These are phyloP conservation scores for Closterium sp. DNA, from an alignment of 139 green algal species.

Conservation along the genomic window DNA sequence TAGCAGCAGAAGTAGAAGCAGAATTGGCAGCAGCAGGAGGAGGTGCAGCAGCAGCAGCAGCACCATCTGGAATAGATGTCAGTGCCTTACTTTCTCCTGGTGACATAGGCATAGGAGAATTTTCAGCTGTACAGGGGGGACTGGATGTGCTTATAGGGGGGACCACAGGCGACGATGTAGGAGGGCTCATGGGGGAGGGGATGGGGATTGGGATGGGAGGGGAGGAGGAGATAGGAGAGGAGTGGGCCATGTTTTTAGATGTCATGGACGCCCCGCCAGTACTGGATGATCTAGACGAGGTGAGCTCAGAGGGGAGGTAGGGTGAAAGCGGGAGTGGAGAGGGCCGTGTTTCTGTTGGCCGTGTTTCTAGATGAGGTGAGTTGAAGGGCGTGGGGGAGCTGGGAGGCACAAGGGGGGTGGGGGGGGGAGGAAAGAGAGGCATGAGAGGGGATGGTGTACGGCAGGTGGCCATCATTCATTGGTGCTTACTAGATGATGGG, in stretches of 20 bases:
- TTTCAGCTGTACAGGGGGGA: neutral
- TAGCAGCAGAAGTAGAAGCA: neutral
- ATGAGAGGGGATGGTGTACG: neutral
- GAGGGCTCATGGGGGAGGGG: neutral
- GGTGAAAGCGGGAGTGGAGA: neutral
- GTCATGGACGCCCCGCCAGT: neutral
- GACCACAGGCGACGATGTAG: neutral
- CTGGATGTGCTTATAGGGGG: neutral
- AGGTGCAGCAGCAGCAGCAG: neutral
- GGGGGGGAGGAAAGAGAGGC: neutral
- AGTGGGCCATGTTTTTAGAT: neutral
- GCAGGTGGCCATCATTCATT: no score
- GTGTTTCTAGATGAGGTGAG: neutral
- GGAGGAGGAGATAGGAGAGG: neutral
- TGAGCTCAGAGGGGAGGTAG: neutral
- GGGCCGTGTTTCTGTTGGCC: no score
- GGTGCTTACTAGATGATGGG: neutral
- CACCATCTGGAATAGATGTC: neutral
- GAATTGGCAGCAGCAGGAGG: neutral
- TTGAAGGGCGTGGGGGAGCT: neutral
- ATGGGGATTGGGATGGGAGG: neutral
- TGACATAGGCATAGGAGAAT: neutral
- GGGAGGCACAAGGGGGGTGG: neutral
- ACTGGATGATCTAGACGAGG: neutral
- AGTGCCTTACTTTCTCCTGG: neutral